phyloP scores from a whole-genome alignment of 163 green algal genomes.

The Scenedesmus sp. region DNA sequence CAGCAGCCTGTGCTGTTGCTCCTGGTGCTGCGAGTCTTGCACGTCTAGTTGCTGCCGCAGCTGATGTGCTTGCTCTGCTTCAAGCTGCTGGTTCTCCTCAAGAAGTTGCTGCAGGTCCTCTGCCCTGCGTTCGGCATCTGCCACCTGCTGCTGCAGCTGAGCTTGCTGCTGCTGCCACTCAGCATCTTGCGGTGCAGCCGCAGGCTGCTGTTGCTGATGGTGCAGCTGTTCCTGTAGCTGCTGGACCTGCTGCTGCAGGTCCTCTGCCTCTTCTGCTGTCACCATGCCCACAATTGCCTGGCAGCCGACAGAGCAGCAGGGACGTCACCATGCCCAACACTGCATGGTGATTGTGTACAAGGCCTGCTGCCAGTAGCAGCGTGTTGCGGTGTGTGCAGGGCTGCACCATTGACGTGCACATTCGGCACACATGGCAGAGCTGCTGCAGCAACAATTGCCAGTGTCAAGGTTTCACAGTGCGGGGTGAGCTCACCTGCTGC shows the following conservation, averaged over 20 bases:
- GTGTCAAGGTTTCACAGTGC: neutral
- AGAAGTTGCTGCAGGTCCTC: neutral
- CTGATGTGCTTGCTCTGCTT: neutral
- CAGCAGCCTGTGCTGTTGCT: neutral
- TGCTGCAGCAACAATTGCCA: neutral
- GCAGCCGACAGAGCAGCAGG: neutral
- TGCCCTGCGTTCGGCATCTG: neutral
- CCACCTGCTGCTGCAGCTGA: conserved; percentile 19
- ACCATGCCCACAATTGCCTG: conserved; percentile 6
- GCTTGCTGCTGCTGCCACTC: neutral
- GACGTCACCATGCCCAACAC: neutral
- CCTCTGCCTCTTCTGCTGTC: conserved; percentile 22
- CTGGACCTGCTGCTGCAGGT: neutral
- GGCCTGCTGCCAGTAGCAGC: neutral
- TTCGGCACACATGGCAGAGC: neutral
- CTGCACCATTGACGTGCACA: neutral
- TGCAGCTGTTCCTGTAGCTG: conserved; percentile 8
- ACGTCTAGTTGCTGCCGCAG: neutral
- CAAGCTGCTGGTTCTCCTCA: neutral
- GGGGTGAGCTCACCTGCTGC: neutral
- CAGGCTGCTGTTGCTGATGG: neutral
- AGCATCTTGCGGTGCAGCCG: neutral
- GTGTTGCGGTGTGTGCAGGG: neutral
- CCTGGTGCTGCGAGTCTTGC: conserved; percentile 5
- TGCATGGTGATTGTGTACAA: neutral